Conservation (phyloP, 2,329 filamentous ascomycete genomes). For the Fusarium nematophilum region DNA sequence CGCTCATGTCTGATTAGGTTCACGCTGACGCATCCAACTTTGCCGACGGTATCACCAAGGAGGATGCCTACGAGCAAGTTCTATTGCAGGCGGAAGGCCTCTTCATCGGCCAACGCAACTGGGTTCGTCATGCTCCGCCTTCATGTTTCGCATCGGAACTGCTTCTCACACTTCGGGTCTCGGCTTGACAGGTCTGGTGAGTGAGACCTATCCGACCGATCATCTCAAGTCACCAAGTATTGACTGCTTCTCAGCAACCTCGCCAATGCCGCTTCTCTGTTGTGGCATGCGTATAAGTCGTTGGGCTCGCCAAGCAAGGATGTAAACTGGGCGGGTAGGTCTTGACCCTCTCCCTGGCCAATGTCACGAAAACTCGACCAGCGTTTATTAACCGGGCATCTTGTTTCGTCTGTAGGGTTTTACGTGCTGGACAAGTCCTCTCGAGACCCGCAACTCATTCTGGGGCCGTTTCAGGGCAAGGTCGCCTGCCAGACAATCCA, state of each 20-base stretch:
- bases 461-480: slow-evolving; percentile 85
- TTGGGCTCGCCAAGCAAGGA: slow-evolving; percentile 71
- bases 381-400: slow-evolving; percentile 12
- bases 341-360: background rate
- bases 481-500: slow-evolving; percentile 82
- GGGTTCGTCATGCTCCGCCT: slow-evolving; percentile 64
- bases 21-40: slow-evolving; percentile 86
- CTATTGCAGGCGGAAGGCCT: slow-evolving; percentile 76
- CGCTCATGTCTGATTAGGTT: slow-evolving; percentile 59
- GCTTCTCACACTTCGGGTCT: slow-evolving; percentile 24
- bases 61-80: slow-evolving; percentile 79
- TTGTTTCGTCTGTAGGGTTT: slow-evolving; percentile 65
- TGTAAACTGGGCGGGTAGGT: slow-evolving; percentile 80
- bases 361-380: slow-evolving; percentile 1
- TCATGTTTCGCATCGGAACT: background rate
- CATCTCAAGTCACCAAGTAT: background rate
- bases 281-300: slow-evolving; percentile 85
- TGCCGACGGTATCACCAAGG: slow-evolving; percentile 72
- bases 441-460: slow-evolving; percentile 68
- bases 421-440: slow-evolving; percentile 71
- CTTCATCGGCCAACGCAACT: slow-evolving; percentile 80
- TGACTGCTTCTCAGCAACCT: slow-evolving; percentile 70
- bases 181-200: slow-evolving; percentile 42
- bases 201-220: background rate
- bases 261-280: slow-evolving; percentile 77